phyloP scores from a whole-genome alignment of 164 flowering plant genomes.

The Vitis amurensis region DNA sequence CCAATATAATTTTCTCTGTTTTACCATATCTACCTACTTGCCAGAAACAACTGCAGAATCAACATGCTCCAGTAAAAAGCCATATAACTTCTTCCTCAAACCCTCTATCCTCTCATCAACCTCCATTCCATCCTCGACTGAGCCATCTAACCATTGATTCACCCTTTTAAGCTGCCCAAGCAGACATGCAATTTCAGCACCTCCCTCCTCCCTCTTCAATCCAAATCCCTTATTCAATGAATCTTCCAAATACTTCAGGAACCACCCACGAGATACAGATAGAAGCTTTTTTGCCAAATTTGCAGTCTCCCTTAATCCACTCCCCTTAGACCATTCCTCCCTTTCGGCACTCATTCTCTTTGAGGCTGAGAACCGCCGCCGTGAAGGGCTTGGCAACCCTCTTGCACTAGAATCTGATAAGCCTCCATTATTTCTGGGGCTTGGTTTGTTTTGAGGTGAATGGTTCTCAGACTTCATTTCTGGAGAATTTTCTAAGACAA shows the following conservation, averaged over 20 bases:
- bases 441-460: slow-evolving; percentile 28
- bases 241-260: slow-evolving; percentile 55
- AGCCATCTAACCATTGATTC: slow-evolving; percentile 60
- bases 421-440: slow-evolving; percentile 16
- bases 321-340: slow-evolving; percentile 25
- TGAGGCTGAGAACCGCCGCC: slow-evolving; percentile 10
- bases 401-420: slow-evolving; percentile 16
- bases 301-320: slow-evolving; percentile 40
- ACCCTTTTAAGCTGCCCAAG: slow-evolving; percentile 62
- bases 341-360: slow-evolving; percentile 26
- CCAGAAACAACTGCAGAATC: slow-evolving; percentile 27
- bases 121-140: slow-evolving; percentile 24
- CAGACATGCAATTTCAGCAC: slow-evolving; percentile 29
- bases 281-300: slow-evolving; percentile 39
- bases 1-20: background rate
- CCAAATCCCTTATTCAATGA: slow-evolving; percentile 41
- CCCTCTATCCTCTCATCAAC: slow-evolving; percentile 45
- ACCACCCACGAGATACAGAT: slow-evolving; percentile 49
- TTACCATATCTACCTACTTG: slow-evolving; percentile 7
- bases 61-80: slow-evolving; percentile 56
- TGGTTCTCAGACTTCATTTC: slow-evolving; percentile 16
- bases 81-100: slow-evolving; percentile 51
- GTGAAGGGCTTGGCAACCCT: slow-evolving; percentile 15
- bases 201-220: slow-evolving; percentile 20
- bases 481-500: slow-evolving; percentile 37